Percentiles rank a stretch among this genome's conserved stretches.
These are phyloP conservation scores for Asterella californica DNA, from an alignment of 225 moss, liverwort and hornwort genomes.

Conservation along the genomic window DNA sequence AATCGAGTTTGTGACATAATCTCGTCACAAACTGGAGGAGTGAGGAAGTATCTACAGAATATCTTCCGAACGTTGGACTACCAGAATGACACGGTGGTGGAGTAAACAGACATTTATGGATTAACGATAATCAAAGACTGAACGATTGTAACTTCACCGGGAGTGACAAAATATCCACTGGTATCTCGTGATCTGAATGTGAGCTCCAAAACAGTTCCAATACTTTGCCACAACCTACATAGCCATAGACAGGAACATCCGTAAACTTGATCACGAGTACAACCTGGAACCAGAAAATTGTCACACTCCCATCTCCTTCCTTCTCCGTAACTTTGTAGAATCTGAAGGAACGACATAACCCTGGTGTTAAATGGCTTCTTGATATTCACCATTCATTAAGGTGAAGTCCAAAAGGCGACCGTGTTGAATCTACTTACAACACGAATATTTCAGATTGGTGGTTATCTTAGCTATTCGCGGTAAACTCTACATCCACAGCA, in stretches of 20 bases:
- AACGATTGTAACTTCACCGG: background rate
- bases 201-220: background rate
- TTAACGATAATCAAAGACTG: background rate
- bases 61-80: background rate
- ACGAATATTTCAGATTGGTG: background rate
- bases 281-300: conserved; percentile 46
- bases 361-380: background rate
- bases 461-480: too few relatives aligned
- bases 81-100: too few relatives aligned
- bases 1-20: too few relatives aligned
- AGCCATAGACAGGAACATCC: background rate
- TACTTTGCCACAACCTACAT: background rate
- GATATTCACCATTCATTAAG: background rate
- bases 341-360: conserved; percentile 11
- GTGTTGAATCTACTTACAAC: background rate
- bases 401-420: background rate
- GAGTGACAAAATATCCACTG: background rate
- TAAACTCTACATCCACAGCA: background rate
- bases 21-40: background rate
- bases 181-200: background rate
- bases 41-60: background rate
- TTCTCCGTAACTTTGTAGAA: conserved; percentile 28
- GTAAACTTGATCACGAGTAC: background rate
- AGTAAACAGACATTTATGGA: background rate
- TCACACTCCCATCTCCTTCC: conserved; percentile 22